Conservation (phyloP, 306 rosid species). For the Medicago ruthenica region DNA sequence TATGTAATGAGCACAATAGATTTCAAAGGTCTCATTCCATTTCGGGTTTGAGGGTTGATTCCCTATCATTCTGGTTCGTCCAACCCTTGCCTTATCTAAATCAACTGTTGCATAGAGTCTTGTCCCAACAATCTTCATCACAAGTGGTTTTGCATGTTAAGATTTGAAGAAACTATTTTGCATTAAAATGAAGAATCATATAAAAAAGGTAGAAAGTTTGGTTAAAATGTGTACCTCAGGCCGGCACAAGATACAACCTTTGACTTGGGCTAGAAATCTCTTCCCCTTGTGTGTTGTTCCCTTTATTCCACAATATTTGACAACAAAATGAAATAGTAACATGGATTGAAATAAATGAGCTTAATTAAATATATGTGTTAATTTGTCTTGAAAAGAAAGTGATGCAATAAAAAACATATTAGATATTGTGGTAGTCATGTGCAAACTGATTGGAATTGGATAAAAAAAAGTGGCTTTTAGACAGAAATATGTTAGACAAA, state of each 20-base stretch:
- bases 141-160: conserved; percentile 9
- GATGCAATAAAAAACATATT: neutral
- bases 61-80: conserved; percentile 54
- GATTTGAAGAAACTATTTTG: neutral
- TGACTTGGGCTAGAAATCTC: conserved; percentile 61
- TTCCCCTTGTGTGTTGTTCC: conserved; percentile 45
- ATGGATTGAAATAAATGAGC: neutral
- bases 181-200: neutral
- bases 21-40: conserved; percentile 65
- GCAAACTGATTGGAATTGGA: too few species aligned
- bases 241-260: conserved; percentile 61
- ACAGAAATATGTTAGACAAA: too few species aligned
- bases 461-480: too few species aligned
- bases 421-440: neutral
- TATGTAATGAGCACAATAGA: conserved; percentile 75
- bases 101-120: conserved; percentile 83
- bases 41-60: conserved; percentile 51
- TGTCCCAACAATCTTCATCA: conserved; percentile 65
- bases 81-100: conserved; percentile 74
- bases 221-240: conserved; percentile 58
- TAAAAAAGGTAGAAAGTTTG: neutral
- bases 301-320: conserved; percentile 21
- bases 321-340: neutral
- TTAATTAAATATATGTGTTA: too few species aligned
- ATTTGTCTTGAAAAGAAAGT: too few species aligned